Base-by-base conservation (phyloP, 495 filamentous ascomycete genomes). In the Penicillium diatomitis region DNA sequence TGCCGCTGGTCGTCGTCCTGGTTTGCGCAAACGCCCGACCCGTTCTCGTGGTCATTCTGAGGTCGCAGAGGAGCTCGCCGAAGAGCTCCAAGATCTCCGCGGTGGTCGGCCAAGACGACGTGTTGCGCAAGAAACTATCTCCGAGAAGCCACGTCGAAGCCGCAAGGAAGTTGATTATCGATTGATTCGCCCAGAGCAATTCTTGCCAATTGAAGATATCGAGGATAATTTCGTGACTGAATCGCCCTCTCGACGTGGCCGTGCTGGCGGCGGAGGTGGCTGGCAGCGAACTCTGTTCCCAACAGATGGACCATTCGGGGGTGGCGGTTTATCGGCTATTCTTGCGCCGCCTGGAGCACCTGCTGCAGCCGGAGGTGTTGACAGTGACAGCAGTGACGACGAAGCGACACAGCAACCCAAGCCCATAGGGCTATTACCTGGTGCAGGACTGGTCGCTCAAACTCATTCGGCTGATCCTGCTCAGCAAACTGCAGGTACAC, bases 371-470 rank as follows among this genome's bases (percentile, higher is more conserved):
- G 88, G 83, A 29, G 86, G 86, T 51, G 85, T 81, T 7, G 90
- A 97, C 55, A 95, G 90, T 12, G 92, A 98, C 60, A 96, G 89
- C 62, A 97, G 94, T 58, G 92, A 98, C 53, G 94, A 98, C 52
- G 92, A 98, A 58, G 74, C 71, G 52, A 76, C 77, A 50, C 67
- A 65, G 10, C 75, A 78, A 32, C 51, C 67, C 7, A 72, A 74
- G 28, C 82, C 85, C n/a, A 84, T 83, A 4, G 76, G 83, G 34
- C 79, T 77, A 33, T 75, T 72, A 27, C 78, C 74, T 36, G 76
- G 64, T 37, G 56, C 61, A 48, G 64, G 76, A 31, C 66, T 85
- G 34, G 72, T 78, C 48, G 58, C 80, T 7, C 84, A 86, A 61
- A 66, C 79, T n/a, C 81, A 84, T 47, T 76, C 74, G 43, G 78